Percentiles rank a stretch among this genome's conserved stretches.
Evolutionary conservation across 2,329 filamentous ascomycete species (phyloP).

Genomic region (Trichoderma harzianum): DNA sequence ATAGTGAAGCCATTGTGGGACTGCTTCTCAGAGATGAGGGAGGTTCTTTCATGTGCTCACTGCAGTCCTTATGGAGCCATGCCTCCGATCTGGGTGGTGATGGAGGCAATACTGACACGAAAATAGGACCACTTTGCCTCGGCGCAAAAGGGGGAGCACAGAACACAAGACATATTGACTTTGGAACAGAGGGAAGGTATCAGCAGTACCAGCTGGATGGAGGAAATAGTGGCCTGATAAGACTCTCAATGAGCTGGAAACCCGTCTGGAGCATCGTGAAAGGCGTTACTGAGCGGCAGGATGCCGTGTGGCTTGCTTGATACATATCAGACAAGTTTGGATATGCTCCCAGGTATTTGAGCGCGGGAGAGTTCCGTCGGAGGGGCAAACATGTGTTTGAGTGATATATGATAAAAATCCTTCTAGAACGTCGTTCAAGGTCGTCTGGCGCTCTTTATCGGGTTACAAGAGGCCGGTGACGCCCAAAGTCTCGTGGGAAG

Average conservation of each 20-base stretch:
- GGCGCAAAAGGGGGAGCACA: constrained; percentile 5
- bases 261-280: neutral
- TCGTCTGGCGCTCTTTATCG: neutral
- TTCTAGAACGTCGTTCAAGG: constrained; percentile 11
- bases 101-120: neutral
- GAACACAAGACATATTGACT: constrained; percentile 1
- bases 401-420: neutral
- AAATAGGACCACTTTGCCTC: neutral
- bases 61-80: neutral
- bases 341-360: neutral
- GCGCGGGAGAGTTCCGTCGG: neutral
- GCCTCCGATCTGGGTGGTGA: neutral
- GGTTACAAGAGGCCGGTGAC: neutral
- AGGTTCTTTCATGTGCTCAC: neutral
- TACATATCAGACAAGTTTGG: neutral
- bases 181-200: neutral
- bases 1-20: constrained; percentile 8
- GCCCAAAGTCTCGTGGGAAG: constrained; percentile 10
- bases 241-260: neutral
- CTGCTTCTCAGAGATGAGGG: neutral
- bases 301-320: constrained; percentile 6
- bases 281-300: neutral
- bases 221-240: neutral
- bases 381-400: neutral
- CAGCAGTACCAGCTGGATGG: neutral